Conservation (phyloP, 768 basidiomycete genomes). For the Lactarius quietus region DNA sequence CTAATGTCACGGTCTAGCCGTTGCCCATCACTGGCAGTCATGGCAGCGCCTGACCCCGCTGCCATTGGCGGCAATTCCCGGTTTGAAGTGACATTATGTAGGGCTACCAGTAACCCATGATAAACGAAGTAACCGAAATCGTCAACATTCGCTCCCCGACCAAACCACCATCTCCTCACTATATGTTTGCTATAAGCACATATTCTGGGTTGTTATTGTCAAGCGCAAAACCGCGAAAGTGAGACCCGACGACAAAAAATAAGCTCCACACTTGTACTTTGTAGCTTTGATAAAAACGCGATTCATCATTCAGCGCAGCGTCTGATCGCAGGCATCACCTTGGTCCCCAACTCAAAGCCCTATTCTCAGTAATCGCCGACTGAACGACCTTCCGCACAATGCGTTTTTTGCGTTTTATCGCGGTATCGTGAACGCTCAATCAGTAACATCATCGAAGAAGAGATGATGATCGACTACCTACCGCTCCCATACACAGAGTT, state of each 20-base stretch:
- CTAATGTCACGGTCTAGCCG: neutral
- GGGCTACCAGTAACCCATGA: neutral
- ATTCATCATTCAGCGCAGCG: too few species aligned
- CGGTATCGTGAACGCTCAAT: neutral
- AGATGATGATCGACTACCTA: neutral
- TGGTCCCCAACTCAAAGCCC: neutral
- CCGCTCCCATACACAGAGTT: too few species aligned
- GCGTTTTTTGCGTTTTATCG: too few species aligned
- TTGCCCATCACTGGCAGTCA: neutral
- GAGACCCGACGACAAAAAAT: neutral
- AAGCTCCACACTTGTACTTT: neutral
- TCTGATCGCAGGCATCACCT: neutral
- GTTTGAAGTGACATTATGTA: neutral
- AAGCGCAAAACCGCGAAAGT: neutral
- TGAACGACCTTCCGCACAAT: neutral
- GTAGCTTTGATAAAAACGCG: too few species aligned
- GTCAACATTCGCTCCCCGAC: neutral
- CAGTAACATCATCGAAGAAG: neutral
- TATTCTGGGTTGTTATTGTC: neutral
- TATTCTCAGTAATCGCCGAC: neutral
- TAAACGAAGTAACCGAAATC: neutral
- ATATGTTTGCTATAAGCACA: neutral
- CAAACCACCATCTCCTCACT: neutral
- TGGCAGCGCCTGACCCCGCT: too few species aligned
- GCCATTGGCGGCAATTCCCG: neutral